phyloP scores from a whole-genome alignment of 768 basidiomycete species.

The Trichaptum fuscoviolaceum region DNA sequence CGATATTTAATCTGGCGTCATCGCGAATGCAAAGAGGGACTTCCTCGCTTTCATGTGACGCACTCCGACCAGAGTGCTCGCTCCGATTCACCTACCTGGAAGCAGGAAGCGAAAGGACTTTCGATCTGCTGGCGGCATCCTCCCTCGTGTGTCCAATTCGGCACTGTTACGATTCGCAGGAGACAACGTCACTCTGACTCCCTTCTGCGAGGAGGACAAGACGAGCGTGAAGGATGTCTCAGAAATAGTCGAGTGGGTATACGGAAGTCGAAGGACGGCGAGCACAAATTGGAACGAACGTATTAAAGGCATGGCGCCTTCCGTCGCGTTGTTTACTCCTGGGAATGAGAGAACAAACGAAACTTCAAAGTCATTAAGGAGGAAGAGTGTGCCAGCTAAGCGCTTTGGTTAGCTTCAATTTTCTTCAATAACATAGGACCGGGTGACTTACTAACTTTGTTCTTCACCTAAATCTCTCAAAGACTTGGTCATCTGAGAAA shows the following conservation, averaged over 20 bases:
- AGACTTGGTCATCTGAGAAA: conserved; percentile 89
- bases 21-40: no score
- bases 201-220: conserved; percentile 80
- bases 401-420: conserved; percentile 50
- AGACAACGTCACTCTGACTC: no score
- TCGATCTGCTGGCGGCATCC: no score
- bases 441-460: background rate
- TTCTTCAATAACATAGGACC: background rate
- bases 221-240: no score
- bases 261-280: conserved; percentile 83
- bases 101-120: no score
- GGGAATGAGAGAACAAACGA: conserved; percentile 49
- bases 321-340: conserved; percentile 84
- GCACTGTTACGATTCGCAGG: no score
- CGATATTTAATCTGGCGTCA: no score
- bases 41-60: no score
- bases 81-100: no score
- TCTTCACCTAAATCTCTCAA: conserved; percentile 64
- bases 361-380: no score
- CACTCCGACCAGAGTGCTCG: no score
- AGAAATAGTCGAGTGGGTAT: conserved; percentile 81
- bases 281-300: conserved; percentile 99
- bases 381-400: conserved; percentile 65
- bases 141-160: no score
- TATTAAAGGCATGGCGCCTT: conserved; percentile 94